Evolutionary conservation across 2,329 filamentous ascomycete species (phyloP), one percentile per base, ranked within the genome.

Genomic region (Pseudogymnoascus sp.): DNA sequence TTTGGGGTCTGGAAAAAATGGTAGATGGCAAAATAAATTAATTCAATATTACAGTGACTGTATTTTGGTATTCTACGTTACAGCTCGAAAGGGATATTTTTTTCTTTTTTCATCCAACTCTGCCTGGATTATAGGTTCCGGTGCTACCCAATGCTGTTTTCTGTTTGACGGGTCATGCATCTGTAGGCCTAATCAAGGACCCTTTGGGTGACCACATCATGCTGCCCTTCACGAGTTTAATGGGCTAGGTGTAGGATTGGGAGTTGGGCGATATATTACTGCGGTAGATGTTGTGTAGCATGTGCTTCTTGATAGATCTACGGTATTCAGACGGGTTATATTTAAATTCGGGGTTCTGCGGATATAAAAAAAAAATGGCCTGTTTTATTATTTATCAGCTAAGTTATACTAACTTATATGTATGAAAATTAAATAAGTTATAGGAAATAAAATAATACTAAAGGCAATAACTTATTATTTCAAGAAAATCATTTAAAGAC

Each of bases 201-300:
- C 50, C 50, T 56, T 56, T 16, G 28, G 50, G 28, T 56, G 50
- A 56, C 50, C 50, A 56, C 50, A 28, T 56, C 50, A 56, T 56
- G 50, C n/a, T 56, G 50, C 28, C 10, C 28, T 33, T 21, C 28
- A 56, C 50, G 28, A 14, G 50, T 56, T 56, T 56, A 35, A 33
- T 33, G 28, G 28, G 50, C 28, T 12, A 1, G 28, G 16, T 35
- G 5, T 56, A 2, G 50, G n/a, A 56, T 56, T 56, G 50, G 50
- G 50, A 56, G 47, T 8, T 35, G 50, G 50, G 6, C 11, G 14
- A 56, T 56, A 33, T 2, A 33, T 33, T 33, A 7, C 18, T 56
- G 50, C 10, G 28, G 16, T 10, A 6, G 28, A 18, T 56, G 25
- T 5, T 5, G 25, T 56, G 28, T 35, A 56, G 10, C 28, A 12